Percentiles rank a stretch among this genome's conserved stretches.
These are phyloP conservation scores for Eleusine indica DNA, from an alignment of 176 grass and related monocot genomes.

Conservation along the genomic window DNA sequence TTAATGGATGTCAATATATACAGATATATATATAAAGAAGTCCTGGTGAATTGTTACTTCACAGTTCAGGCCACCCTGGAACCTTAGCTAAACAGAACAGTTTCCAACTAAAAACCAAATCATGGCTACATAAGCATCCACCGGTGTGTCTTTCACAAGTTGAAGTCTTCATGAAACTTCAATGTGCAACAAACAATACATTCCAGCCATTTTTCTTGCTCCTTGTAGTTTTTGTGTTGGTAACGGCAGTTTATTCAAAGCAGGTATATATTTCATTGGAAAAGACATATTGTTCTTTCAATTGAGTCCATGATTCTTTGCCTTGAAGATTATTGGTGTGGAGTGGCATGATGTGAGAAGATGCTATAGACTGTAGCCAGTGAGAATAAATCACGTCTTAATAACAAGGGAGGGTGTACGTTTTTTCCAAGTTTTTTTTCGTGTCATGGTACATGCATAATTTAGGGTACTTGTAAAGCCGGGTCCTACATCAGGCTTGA, in stretches of 20 bases:
- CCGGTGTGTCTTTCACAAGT: not conserved
- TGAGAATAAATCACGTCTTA: too few relatives aligned
- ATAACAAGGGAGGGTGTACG: too few relatives aligned
- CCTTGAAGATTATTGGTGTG: too few relatives aligned
- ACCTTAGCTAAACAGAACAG: not conserved
- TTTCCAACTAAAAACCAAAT: not conserved
- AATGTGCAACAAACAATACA: not conserved
- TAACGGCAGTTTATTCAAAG: not conserved
- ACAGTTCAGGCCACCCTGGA: too few relatives aligned
- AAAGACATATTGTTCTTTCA: not conserved
- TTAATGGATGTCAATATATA: not conserved
- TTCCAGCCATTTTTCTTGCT: not conserved
- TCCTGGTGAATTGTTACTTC: not conserved
- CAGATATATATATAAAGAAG: not conserved
- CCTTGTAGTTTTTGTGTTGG: not conserved
- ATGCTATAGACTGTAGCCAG: too few relatives aligned
- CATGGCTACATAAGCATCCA: not conserved
- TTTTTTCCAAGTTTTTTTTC: too few relatives aligned
- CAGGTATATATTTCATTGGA: not conserved
- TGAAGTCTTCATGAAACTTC: not conserved
- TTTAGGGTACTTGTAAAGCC: too few relatives aligned
- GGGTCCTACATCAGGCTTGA: too few relatives aligned
- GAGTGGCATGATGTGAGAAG: too few relatives aligned
- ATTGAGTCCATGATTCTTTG: not conserved
- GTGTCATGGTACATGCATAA: too few relatives aligned